These are phyloP conservation scores for Sarcocystis neurona DNA, from an alignment of 169 alveolate species.

Conservation along the genomic window DNA sequence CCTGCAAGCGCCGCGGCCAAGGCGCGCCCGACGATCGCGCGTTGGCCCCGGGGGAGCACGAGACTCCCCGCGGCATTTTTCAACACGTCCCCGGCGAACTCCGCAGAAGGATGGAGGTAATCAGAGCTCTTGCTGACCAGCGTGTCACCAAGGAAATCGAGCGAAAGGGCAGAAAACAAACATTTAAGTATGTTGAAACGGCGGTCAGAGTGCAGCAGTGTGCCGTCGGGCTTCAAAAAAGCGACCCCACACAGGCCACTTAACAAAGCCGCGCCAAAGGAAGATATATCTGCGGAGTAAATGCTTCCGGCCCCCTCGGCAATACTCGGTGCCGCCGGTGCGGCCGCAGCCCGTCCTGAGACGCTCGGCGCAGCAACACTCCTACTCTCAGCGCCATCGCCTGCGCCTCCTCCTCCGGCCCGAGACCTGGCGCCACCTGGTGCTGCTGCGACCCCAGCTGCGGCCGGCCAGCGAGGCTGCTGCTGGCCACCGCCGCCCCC, in stretches of 20 bases:
- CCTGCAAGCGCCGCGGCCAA: not conserved
- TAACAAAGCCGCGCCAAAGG: too few relatives aligned
- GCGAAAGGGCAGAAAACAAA: constrained; percentile 38
- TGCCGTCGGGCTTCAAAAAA: constrained; percentile 20
- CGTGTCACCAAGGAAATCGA: constrained; percentile 48
- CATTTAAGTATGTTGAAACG: constrained; percentile 20
- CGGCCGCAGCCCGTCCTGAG: too few relatives aligned
- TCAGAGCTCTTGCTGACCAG: constrained; percentile 40
- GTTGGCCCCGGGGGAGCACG: not conserved
- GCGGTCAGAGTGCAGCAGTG: constrained; percentile 31
- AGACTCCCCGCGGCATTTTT: not conserved
- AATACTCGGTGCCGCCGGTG: too few relatives aligned
- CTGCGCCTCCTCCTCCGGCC: too few relatives aligned
- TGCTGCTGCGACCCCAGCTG: too few relatives aligned
- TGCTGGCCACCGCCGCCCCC: constrained; percentile 35
- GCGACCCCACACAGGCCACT: not conserved
- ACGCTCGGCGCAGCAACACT: too few relatives aligned
- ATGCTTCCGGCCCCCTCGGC: too few relatives aligned
- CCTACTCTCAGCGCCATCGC: too few relatives aligned
- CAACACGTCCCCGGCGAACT: constrained; percentile 58
- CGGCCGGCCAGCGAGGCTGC: constrained; percentile 42
- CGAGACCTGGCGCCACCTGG: too few relatives aligned
- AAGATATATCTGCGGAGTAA: constrained; percentile 1
- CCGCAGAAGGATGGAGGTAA: constrained; percentile 49
- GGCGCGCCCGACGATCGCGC: not conserved